Base-by-base conservation (phyloP, 768 basidiomycete genomes). In the Suillus placidus region DNA sequence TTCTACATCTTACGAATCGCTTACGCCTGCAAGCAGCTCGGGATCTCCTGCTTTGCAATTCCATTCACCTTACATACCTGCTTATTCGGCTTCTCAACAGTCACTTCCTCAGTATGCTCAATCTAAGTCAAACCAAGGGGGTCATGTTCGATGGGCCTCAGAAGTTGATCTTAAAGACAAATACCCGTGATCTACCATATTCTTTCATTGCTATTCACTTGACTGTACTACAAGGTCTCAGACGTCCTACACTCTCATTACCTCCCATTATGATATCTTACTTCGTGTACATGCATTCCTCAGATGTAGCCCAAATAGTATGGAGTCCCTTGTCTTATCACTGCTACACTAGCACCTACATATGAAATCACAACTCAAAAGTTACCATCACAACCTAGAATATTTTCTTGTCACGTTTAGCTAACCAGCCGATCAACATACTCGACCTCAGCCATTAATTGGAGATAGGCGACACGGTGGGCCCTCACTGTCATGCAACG, bases 401-500 rank as follows among this genome's bases (percentile, higher is more conserved):
- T 35, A 6, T 35, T 35, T 35, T 55, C 10, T 32, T 18, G 58
- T 60, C 18, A 60, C 58, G 26, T 42, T 40, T 32, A 13, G 26
- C 58, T 60, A 26, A 30, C 26, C 26, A 42, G 58, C 40, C 30
- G 40, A 60, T 42, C 37, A 26, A 40, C 57, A 40, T 23, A 38
- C 34, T 56, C n/a, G 12, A 55, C 32, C 54, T 8, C 54, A n/a
- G 14, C 37, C 14, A 38, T 58, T 23, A 38, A 58, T 60, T 20
- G 18, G 23, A 26, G 23, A 60, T 42, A 58, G 57, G 37, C 10
- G 56, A 58, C 57, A 5, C 38, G 38, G 38, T 42, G 18, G 38
- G 40, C 26, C 38, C 37, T 40, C 40, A 13, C 30, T 34, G 13
- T 35, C 60, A 76, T 76, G 75, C 76, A 76, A 60, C 76, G 76